Conservation (phyloP, 1,139 yeast genomes). For the Pneumocystis sp. region DNA sequence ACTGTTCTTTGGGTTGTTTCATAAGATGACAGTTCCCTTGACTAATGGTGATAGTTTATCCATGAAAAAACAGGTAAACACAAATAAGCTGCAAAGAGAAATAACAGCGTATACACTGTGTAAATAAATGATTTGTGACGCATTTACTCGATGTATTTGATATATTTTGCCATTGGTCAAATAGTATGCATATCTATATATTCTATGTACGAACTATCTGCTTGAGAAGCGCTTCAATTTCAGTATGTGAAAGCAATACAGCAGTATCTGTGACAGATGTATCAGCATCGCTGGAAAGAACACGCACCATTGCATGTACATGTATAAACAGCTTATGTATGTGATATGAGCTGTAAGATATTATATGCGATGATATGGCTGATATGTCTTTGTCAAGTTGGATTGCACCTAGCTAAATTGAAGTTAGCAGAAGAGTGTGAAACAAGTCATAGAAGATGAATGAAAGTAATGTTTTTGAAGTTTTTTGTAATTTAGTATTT, state of each 20-base stretch:
- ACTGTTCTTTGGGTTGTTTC: background rate
- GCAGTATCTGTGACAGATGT: background rate
- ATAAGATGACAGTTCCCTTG: background rate
- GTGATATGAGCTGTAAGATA: background rate
- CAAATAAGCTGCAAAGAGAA: background rate
- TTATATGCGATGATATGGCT: constrained; percentile 26
- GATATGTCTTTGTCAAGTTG: constrained; percentile 74
- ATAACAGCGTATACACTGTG: background rate
- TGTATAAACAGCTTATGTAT: background rate
- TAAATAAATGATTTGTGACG: no score
- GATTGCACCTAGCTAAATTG: constrained; percentile 73
- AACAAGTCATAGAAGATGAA: no score
- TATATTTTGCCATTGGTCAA: no score
- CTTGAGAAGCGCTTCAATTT: background rate
- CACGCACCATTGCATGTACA: background rate
- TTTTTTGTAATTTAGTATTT: no score
- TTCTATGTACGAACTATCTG: background rate
- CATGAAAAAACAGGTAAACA: background rate
- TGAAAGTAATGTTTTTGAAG: no score
- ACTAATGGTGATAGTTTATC: background rate
- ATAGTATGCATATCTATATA: no score
- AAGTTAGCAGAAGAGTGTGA: constrained; percentile 15
- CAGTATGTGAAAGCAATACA: background rate
- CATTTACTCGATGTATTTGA: no score
- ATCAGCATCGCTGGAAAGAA: background rate